These are phyloP conservation scores for Lumnitzera racemosa DNA, from an alignment of 345 rosid species.

Conservation along the genomic window DNA sequence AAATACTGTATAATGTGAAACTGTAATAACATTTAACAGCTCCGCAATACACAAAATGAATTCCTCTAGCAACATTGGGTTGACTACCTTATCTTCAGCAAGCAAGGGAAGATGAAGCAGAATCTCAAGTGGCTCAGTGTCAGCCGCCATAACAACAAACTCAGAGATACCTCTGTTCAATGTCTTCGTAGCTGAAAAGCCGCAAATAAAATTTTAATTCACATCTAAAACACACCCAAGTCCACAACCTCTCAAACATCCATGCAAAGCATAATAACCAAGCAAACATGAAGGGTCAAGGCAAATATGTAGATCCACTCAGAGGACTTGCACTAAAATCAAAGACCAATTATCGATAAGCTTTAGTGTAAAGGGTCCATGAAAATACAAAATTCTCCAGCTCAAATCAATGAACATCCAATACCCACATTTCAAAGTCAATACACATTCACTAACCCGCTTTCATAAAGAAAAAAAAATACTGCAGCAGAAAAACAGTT, in stretches of 20 bases:
- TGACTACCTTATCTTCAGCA: slow-evolving; percentile 88
- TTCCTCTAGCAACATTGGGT: slow-evolving; percentile 45
- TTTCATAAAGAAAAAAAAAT: no score
- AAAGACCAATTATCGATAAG: no score
- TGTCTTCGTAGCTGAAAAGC: slow-evolving; percentile 77
- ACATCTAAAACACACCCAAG: background rate
- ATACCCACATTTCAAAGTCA: no score
- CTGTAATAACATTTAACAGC: background rate
- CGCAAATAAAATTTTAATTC: background rate
- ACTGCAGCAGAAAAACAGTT: no score
- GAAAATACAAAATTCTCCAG: no score
- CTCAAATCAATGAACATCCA: no score
- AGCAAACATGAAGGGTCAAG: no score
- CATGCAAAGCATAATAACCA: no score
- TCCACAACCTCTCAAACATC: background rate
- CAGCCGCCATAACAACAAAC: slow-evolving; percentile 83
- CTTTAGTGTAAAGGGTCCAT: no score
- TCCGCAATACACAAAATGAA: slow-evolving; percentile 61
- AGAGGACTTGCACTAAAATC: no score
- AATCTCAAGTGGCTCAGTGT: slow-evolving; percentile 94
- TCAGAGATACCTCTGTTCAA: slow-evolving; percentile 92
- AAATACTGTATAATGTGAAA: background rate
- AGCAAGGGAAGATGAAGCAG: slow-evolving; percentile 88
- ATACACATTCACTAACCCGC: no score
- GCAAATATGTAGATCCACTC: no score